phyloP scores from a whole-genome alignment of 371 early-diverging fungal genomes.

The Smittium culicis region DNA sequence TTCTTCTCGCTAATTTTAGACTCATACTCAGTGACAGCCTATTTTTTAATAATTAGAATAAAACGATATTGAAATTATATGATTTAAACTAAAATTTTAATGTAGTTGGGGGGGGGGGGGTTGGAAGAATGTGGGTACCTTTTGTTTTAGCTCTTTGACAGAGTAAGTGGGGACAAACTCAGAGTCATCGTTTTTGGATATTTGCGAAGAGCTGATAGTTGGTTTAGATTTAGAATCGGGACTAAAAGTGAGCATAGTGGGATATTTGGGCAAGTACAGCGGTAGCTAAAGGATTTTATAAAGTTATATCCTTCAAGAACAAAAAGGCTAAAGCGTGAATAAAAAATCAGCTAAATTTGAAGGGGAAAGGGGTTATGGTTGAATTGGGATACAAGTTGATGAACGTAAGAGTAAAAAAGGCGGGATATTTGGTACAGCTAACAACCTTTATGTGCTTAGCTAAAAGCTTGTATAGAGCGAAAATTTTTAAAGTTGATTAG shows the following conservation, averaged over 20 bases:
- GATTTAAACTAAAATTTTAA: too few species aligned
- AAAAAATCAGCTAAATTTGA: not conserved
- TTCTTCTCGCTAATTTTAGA: conserved; percentile 38
- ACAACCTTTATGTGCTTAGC: too few species aligned
- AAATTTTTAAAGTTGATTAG: too few species aligned
- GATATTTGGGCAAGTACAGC: not conserved
- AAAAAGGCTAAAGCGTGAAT: not conserved
- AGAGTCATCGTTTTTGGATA: not conserved
- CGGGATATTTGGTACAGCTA: too few species aligned
- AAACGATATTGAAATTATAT: not conserved
- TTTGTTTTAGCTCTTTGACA: not conserved
- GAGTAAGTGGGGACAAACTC: not conserved
- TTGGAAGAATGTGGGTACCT: too few species aligned
- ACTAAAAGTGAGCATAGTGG: not conserved
- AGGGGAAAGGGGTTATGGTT: too few species aligned
- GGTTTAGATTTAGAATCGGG: too few species aligned
- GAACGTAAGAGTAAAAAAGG: too few species aligned
- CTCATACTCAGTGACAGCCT: conserved; percentile 32
- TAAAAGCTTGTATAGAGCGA: too few species aligned
- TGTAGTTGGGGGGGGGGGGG: too few species aligned
- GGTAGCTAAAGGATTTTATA: not conserved
- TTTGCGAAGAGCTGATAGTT: not conserved
- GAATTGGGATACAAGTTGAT: too few species aligned
- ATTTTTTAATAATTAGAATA: conserved; percentile 17
- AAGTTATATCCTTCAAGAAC: not conserved